These are phyloP conservation scores for Lactifluus echinatus DNA, from an alignment of 768 basidiomycete species.

Conservation along the genomic window DNA sequence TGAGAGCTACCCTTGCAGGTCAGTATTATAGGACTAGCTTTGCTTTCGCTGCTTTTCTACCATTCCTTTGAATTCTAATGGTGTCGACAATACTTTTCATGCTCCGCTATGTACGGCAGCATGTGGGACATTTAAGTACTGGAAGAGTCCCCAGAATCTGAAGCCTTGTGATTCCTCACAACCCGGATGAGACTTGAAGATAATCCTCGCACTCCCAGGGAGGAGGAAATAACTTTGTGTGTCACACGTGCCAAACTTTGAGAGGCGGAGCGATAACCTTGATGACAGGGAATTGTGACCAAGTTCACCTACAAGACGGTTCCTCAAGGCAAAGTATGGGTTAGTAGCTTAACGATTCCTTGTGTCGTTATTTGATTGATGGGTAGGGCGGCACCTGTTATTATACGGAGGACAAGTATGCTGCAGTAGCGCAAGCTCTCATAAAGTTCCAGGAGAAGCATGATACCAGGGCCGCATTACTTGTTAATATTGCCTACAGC, in stretches of 20 bases:
- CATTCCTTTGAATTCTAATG: too few relatives aligned
- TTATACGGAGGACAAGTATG: background rate
- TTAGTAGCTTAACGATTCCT: background rate
- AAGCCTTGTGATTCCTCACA: too few relatives aligned
- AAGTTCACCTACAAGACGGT: background rate
- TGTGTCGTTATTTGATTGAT: too few relatives aligned
- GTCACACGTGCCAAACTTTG: background rate
- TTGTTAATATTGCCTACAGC: background rate
- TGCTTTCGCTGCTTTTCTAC: too few relatives aligned
- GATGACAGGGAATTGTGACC: conserved; percentile 4
- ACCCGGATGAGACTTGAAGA: too few relatives aligned
- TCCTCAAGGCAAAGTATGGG: conserved; percentile 7
- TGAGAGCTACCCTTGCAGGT: too few relatives aligned
- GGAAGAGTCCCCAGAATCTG: too few relatives aligned
- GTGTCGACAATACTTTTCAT: too few relatives aligned
- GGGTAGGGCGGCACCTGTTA: background rate
- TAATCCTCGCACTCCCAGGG: background rate
- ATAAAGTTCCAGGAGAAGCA: background rate
- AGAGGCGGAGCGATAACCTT: too few relatives aligned
- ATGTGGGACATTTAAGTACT: too few relatives aligned
- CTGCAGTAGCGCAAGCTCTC: background rate
- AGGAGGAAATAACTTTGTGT: conserved; percentile 16
- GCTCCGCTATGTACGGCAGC: too few relatives aligned
- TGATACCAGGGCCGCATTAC: background rate
- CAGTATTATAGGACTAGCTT: too few relatives aligned